A percentile compares a stretch with the other conserved stretches of the same genome.
phyloP scores from a whole-genome alignment of 164 flowering plant species.

The Umbilicus rupestris region DNA sequence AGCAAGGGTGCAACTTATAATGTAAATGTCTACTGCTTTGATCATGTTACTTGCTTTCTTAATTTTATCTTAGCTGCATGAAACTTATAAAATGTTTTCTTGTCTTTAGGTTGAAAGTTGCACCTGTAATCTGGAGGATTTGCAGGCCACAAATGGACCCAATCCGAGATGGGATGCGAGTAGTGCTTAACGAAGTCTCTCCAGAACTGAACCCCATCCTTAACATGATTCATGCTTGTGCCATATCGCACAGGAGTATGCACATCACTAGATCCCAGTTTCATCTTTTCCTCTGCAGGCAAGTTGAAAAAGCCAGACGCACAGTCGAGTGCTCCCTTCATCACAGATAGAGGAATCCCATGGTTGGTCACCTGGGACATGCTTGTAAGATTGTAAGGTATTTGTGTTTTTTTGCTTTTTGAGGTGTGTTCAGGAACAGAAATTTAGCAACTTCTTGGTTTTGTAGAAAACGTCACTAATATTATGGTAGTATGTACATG shows the following conservation, averaged over 20 bases:
- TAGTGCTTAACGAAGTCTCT: conserved; percentile 48
- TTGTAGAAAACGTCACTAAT: background rate
- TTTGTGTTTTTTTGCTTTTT: background rate
- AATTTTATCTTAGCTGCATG: background rate
- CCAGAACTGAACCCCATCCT: conserved; percentile 29
- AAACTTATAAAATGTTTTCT: background rate
- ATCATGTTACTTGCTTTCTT: background rate
- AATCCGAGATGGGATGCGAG: conserved; percentile 28
- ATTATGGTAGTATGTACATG: background rate
- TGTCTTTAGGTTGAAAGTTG: background rate
- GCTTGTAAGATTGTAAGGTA: background rate
- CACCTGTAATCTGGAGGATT: conserved; percentile 41
- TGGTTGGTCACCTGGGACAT: conserved; percentile 30
- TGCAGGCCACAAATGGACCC: conserved; percentile 43
- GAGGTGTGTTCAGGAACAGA: background rate
- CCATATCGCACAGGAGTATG: conserved; percentile 38
- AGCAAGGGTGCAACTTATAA: background rate
- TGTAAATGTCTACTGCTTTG: too few species aligned
- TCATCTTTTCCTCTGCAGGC: conserved; percentile 37
- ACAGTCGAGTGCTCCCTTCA: conserved; percentile 23
- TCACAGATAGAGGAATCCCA: conserved; percentile 18
- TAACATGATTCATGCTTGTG: conserved; percentile 30
- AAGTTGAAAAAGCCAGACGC: conserved; percentile 36
- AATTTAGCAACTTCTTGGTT: background rate
- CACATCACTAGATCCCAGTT: conserved; percentile 20